phyloP scores from a whole-genome alignment of 1,139 yeast genomes.

The Meyerozyma sp. region DNA sequence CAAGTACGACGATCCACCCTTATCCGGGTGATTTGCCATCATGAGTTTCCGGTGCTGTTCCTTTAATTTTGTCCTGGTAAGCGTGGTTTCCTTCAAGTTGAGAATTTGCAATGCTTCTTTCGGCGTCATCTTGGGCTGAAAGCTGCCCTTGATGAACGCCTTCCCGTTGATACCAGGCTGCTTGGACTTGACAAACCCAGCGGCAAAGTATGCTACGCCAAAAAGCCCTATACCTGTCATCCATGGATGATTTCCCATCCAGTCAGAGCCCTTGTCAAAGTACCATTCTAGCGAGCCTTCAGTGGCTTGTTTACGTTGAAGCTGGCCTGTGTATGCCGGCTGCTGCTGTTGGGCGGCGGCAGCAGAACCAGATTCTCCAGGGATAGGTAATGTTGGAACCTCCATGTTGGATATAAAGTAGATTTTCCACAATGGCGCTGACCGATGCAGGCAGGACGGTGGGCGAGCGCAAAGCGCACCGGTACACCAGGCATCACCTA shows the following conservation, averaged over 20 bases:
- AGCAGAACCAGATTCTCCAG: constrained; percentile 39
- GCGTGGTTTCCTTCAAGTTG: constrained; percentile 72
- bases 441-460: neutral
- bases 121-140: constrained; percentile 84
- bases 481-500: neutral
- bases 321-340: constrained; percentile 34
- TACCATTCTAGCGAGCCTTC: constrained; percentile 58
- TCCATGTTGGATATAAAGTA: constrained; percentile 27
- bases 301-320: constrained; percentile 37
- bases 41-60: constrained; percentile 85
- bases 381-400: constrained; percentile 55
- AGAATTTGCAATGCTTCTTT: constrained; percentile 88
- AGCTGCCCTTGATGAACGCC: constrained; percentile 79
- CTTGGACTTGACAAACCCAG: constrained; percentile 64
- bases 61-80: constrained; percentile 73
- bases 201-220: constrained; percentile 57
- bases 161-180: constrained; percentile 72
- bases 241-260: constrained; percentile 75
- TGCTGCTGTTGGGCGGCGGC: constrained; percentile 14
- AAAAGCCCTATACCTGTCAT: constrained; percentile 67
- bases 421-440: neutral
- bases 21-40: constrained; percentile 95
- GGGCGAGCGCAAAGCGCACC: too few relatives aligned
- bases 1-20: constrained; percentile 92
- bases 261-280: constrained; percentile 58